Percentiles rank a stretch among this genome's conserved stretches.
Conservation (phyloP, 2,329 filamentous ascomycete species). For the Aspergillus sp. region DNA sequence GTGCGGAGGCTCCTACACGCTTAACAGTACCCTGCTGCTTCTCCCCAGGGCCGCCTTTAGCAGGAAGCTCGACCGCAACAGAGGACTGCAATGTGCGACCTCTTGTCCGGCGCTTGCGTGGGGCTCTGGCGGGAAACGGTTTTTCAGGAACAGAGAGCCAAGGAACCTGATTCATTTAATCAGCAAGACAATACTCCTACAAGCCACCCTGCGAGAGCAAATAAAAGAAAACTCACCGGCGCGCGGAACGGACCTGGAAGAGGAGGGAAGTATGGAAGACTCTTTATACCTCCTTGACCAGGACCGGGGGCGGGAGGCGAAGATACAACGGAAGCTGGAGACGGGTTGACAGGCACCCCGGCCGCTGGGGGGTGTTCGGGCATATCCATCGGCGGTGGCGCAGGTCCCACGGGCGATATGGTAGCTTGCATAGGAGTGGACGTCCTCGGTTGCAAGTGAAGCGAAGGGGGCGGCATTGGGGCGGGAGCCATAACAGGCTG, state of each 20-base stretch:
- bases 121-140: constrained; percentile 47
- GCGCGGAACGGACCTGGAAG: constrained; percentile 42
- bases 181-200: constrained; percentile 1
- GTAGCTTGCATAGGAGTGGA: constrained; percentile 30
- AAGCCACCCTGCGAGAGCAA: neutral
- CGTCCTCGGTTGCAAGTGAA: constrained; percentile 29
- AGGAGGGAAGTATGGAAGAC: constrained; percentile 14
- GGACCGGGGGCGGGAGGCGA: constrained; percentile 17
- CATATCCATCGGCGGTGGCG: constrained; percentile 20
- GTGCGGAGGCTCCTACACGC: constrained; percentile 9
- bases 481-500: constrained; percentile 33
- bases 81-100: constrained; percentile 25
- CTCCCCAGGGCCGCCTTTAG: constrained; percentile 30
- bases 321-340: constrained; percentile 26
- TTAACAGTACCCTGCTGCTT: constrained; percentile 15
- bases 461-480: constrained; percentile 27
- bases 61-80: constrained; percentile 43
- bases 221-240: constrained; percentile 29
- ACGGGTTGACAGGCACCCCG: constrained; percentile 14
- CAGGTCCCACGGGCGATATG: constrained; percentile 24
- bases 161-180: constrained; percentile 39
- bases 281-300: constrained; percentile 16
- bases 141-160: constrained; percentile 52
- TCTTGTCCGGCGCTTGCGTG: constrained; percentile 38
- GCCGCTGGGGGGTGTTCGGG: constrained; percentile 19